Percentiles rank a stretch among this genome's conserved stretches.
Conservation (phyloP, 352 stramenopile species). For the Pythium brachiatum region DNA sequence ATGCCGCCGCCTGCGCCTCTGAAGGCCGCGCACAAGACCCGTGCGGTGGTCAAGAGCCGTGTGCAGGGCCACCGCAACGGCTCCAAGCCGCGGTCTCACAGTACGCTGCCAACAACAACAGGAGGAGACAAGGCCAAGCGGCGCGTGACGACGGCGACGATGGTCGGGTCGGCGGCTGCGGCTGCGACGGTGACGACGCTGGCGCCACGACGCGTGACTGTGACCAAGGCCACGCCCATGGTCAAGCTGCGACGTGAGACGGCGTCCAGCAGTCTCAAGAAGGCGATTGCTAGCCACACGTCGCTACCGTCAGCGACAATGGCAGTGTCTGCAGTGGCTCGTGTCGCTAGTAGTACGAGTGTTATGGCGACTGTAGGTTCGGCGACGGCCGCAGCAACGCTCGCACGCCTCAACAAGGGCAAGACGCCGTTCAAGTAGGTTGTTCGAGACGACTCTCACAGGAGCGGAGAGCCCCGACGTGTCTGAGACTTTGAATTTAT, state of each 20-base stretch:
- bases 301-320: not conserved
- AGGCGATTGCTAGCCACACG: slow-evolving; percentile 18
- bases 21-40: slow-evolving; percentile 12
- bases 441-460: no score
- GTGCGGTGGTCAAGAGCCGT: slow-evolving; percentile 7
- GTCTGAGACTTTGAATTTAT: no score
- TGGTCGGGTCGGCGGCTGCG: not conserved
- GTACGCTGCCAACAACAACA: not conserved
- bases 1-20: not conserved
- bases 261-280: slow-evolving; percentile 53
- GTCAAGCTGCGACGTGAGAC: slow-evolving; percentile 55
- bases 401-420: slow-evolving; percentile 14
- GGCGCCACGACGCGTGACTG: not conserved
- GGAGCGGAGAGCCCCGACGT: no score
- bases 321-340: not conserved
- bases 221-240: slow-evolving; percentile 15
- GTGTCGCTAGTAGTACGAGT: not conserved
- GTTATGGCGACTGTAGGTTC: not conserved
- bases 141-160: not conserved
- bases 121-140: slow-evolving; percentile 8
- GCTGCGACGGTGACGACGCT: slow-evolving; percentile 10
- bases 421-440: slow-evolving; percentile 17
- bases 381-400: not conserved
- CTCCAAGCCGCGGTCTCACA: not conserved
- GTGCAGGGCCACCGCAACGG: slow-evolving; percentile 17